Evolutionary conservation across 768 basidiomycete genomes (phyloP), one percentile per base, ranked within the genome.

Genomic region (Tulasnella sp.): DNA sequence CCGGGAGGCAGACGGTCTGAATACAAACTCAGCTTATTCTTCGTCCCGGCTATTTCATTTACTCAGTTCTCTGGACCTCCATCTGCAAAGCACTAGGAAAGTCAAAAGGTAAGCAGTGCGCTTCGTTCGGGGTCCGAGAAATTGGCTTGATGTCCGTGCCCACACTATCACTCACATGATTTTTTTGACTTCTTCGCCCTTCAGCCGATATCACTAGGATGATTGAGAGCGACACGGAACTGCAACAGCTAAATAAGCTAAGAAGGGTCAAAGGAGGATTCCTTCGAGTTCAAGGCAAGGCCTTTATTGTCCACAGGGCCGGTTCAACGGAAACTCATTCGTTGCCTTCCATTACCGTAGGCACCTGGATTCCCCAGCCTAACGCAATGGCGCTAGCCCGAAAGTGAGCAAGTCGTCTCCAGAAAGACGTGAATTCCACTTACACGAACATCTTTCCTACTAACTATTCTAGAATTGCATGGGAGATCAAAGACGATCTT

Each of bases 281-380:
- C 56, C 77, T 80, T 21, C 82, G 81, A 77, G 80, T 82, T 18
- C 71, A 81, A 56, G 83, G 81, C 44, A 81, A 81, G 19, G 42
- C 21, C 52, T 58, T 68, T 3, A 21, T 42, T 68, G 76, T 68
- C 36, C 76, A 77, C 27, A 38, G 44, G 40, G 39, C 76, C 76
- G 52, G 56, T 8, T 62, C 18, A 77, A 68, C 52, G 46, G 34
- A 62, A 77, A 38, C 62, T 34, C 62, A n/a, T 68, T 68, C 40
- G 2, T 58, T 19, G 14, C 58, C 39, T 24, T 76, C 95, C 79
- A 95, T 95, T 87, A 95, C 95, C 71, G 94, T 96, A 83, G 95
- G 95, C 42, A 95, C 94, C 24, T 96, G 94, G 94, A 93, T 96
- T 91, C 94, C 94, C 42, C 95, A 93, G 85, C 93, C 95, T 92